phyloP scores from a whole-genome alignment of 2,329 filamentous ascomycete species.

The Chrysosporium queenslandicum region DNA sequence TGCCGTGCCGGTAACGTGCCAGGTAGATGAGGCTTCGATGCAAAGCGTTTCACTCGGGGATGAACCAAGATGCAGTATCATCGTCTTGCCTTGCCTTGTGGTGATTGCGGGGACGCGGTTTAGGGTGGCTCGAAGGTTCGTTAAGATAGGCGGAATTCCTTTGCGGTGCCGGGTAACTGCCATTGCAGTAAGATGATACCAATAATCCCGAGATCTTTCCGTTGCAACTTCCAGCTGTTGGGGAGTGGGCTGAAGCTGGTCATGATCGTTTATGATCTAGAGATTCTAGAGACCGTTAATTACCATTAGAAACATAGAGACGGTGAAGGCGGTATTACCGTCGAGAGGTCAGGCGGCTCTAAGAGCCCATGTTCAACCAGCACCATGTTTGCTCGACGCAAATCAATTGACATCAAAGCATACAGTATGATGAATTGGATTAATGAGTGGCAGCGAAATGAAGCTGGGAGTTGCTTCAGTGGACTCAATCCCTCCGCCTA shows the following conservation, averaged over 20 bases:
- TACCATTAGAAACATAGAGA: constrained; percentile 8
- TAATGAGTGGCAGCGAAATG: too few species aligned
- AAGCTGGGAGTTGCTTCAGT: too few species aligned
- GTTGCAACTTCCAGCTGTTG: constrained; percentile 11
- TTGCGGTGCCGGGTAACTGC: constrained; percentile 5
- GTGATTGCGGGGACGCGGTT: constrained; percentile 6
- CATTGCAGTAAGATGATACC: constrained; percentile 10
- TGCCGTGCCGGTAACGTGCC: neutral
- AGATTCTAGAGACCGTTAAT: constrained; percentile 9
- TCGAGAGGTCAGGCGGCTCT: constrained; percentile 2
- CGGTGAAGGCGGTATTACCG: constrained; percentile 1
- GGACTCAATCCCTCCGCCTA: too few species aligned
- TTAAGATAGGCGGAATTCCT: constrained; percentile 4
- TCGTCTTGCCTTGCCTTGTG: constrained; percentile 5
- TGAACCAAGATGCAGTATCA: constrained; percentile 6
- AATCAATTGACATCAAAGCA: neutral
- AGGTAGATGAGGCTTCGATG: constrained; percentile 7
- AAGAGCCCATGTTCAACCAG: constrained; percentile 3
- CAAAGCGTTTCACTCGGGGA: constrained; percentile 8
- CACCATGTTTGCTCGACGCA: neutral
- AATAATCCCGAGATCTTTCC: constrained; percentile 9
- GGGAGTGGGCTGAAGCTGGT: constrained; percentile 8
- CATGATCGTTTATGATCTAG: constrained; percentile 8
- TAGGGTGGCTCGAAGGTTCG: constrained; percentile 4
- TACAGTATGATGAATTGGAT: too few species aligned